phyloP scores from a whole-genome alignment of 805 yeast genomes.

The Myxozyma nipponensis region DNA sequence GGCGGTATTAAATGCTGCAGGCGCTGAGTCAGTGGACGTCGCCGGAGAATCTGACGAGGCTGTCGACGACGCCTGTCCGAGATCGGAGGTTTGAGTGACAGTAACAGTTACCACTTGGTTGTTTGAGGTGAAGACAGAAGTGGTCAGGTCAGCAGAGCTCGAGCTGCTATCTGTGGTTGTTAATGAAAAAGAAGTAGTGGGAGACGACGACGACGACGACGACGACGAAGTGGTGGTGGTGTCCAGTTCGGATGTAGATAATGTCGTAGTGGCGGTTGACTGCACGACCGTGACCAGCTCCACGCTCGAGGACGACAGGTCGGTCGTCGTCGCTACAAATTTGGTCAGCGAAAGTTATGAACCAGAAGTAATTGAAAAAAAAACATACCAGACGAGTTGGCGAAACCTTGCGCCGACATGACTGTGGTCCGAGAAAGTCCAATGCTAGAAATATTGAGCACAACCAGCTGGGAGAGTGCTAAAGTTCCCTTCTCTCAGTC shows the following conservation, averaged over 20 bases:
- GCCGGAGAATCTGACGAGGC: neutral
- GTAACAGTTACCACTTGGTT: constrained; percentile 16
- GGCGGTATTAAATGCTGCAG: neutral
- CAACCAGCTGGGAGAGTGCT: too few species aligned
- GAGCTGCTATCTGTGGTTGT: neutral
- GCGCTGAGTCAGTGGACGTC: constrained; percentile 1
- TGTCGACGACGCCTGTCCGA: neutral
- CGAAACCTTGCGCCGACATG: too few species aligned
- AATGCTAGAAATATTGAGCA: too few species aligned
- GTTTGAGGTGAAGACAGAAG: constrained; percentile 8
- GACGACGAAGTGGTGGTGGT: constrained; percentile 6
- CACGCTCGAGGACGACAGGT: too few species aligned
- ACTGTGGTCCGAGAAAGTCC: too few species aligned
- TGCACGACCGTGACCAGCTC: too few species aligned
- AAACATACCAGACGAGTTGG: too few species aligned
- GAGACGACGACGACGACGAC: constrained; percentile 3
- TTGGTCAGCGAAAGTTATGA: neutral
- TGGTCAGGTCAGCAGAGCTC: neutral
- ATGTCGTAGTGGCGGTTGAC: neutral
- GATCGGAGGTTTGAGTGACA: constrained; percentile 17
- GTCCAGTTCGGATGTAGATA: constrained; percentile 2
- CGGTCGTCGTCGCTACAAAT: too few species aligned
- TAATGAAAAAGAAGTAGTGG: neutral
- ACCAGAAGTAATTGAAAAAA: too few species aligned
- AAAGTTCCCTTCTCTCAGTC: too few species aligned